Conservation (phyloP, 73 alveolate genomes). For the Paramecium caudatum region DNA sequence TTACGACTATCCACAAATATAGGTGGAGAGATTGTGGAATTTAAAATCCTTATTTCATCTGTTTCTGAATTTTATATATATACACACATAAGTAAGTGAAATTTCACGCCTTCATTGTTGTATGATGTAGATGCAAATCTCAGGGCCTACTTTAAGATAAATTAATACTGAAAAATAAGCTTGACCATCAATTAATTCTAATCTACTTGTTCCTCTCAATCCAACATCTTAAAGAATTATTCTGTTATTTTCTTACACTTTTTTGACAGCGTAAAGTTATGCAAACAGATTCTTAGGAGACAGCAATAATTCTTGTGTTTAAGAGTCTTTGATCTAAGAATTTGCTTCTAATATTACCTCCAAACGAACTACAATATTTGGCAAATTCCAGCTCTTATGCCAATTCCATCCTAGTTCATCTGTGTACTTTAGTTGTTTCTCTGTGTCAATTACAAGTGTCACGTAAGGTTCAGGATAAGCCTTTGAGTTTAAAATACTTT, state of each 20-base stretch:
- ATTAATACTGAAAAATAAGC: constrained; percentile 67
- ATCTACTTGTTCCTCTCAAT: constrained; percentile 74
- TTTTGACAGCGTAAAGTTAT: constrained; percentile 69
- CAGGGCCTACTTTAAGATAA: constrained; percentile 51
- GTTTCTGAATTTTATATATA: constrained; percentile 64
- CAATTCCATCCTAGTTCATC: constrained; percentile 83
- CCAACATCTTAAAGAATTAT: constrained; percentile 74
- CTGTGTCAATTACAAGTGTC: constrained; percentile 79
- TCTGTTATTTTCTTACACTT: constrained; percentile 42
- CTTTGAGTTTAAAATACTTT: neutral
- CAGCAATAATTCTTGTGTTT: constrained; percentile 70
- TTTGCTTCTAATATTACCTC: constrained; percentile 74
- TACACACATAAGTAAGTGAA: constrained; percentile 71
- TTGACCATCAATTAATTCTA: constrained; percentile 73
- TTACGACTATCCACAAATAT: constrained; percentile 73
- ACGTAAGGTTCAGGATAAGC: constrained; percentile 79
- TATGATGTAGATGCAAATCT: constrained; percentile 72
- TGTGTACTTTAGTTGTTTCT: constrained; percentile 76
- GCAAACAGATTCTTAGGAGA: constrained; percentile 77
- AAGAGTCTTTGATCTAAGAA: constrained; percentile 72
- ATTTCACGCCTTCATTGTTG: constrained; percentile 77
- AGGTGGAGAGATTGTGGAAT: constrained; percentile 77
- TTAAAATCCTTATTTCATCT: constrained; percentile 66
- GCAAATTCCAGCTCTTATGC: constrained; percentile 87
- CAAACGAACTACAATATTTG: constrained; percentile 81